Percentiles rank a stretch among this genome's conserved stretches.
Evolutionary conservation across 257 asterid genomes (phyloP).

Genomic region (Gynochthodes officinalis): DNA sequence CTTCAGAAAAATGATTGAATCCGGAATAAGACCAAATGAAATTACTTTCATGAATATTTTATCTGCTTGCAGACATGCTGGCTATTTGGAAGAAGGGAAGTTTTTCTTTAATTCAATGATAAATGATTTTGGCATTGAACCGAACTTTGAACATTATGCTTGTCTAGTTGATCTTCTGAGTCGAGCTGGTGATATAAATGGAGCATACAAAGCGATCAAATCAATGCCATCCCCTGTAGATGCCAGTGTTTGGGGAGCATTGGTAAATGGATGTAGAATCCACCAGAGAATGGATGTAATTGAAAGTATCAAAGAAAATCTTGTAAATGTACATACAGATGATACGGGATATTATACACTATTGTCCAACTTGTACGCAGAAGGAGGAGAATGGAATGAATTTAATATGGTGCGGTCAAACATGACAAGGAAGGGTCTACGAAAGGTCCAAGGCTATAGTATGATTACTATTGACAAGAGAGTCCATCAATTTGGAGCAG

Average conservation of each 20-base stretch:
- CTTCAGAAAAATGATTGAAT: constrained; percentile 55
- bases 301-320: constrained; percentile 38
- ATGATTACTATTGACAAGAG: constrained; percentile 52
- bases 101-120: constrained; percentile 58
- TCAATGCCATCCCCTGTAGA: constrained; percentile 59
- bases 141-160: constrained; percentile 68
- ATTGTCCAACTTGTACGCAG: constrained; percentile 71
- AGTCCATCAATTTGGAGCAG: constrained; percentile 15
- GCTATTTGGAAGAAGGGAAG: constrained; percentile 68
- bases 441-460: constrained; percentile 71
- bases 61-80: constrained; percentile 83
- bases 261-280: constrained; percentile 82
- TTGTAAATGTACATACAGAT: constrained; percentile 41
- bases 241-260: constrained; percentile 72
- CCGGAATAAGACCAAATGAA: constrained; percentile 62
- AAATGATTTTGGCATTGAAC: constrained; percentile 45
- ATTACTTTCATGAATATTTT: constrained; percentile 69
- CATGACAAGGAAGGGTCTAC: constrained; percentile 50
- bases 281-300: constrained; percentile 73
- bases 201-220: constrained; percentile 57
- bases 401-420: constrained; percentile 42
- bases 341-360: constrained; percentile 76
- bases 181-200: constrained; percentile 72
- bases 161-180: constrained; percentile 88
- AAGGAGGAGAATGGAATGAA: constrained; percentile 74